A percentile compares a stretch with the other conserved stretches of the same genome.
These are phyloP conservation scores for Carnegiea gigantea DNA, from an alignment of 179 eudicot genomes.

Conservation along the genomic window DNA sequence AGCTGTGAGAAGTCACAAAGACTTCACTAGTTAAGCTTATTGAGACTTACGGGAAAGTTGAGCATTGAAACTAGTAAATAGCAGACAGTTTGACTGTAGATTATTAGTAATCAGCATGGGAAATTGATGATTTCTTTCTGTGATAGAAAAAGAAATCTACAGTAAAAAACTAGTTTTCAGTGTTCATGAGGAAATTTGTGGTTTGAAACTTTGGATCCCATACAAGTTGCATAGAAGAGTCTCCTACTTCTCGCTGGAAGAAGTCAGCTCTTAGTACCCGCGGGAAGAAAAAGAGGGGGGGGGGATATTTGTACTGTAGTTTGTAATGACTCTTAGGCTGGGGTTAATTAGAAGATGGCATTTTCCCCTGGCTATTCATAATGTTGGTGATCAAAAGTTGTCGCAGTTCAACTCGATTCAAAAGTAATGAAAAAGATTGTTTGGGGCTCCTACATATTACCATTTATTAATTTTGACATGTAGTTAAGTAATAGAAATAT, in stretches of 20 bases:
- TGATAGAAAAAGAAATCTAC: no score
- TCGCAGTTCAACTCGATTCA: neutral
- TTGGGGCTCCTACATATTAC: neutral
- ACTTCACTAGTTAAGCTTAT: no score
- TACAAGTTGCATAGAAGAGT: neutral
- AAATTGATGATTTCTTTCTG: no score
- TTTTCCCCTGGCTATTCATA: neutral
- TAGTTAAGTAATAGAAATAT: neutral
- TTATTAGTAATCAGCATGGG: neutral
- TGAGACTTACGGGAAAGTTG: neutral
- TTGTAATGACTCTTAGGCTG: neutral
- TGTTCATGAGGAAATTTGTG: no score
- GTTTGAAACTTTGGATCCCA: neutral
- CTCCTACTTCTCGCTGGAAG: neutral
- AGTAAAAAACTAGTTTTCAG: no score
- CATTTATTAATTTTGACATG: neutral
- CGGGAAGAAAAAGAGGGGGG: neutral
- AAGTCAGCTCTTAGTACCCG: neutral
- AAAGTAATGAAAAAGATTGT: neutral
- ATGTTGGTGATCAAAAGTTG: neutral
- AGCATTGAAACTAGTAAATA: neutral
- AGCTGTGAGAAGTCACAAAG: no score
- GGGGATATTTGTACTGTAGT: neutral
- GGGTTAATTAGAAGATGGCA: neutral
- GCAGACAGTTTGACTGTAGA: neutral